phyloP scores from a whole-genome alignment of 441 rosid species.

The Corymbia calophylla region DNA sequence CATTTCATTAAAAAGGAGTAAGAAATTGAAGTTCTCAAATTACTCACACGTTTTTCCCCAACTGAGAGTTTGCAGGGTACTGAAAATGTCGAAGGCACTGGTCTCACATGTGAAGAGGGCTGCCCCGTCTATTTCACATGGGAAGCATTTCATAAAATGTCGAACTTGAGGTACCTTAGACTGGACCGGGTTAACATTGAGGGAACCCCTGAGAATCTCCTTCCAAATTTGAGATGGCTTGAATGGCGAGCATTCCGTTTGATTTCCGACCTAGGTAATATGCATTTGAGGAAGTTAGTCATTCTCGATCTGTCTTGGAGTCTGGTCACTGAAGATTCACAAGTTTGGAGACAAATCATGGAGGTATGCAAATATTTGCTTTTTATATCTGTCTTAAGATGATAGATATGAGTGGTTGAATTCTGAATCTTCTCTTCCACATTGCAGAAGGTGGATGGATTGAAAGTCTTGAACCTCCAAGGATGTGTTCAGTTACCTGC shows the following conservation, averaged over 20 bases:
- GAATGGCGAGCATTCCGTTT: neutral
- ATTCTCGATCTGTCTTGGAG: neutral
- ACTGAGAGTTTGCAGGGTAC: neutral
- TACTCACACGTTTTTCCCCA: neutral
- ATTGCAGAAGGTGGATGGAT: neutral
- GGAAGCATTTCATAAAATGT: accelerated
- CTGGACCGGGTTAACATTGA: neutral
- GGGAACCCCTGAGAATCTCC: neutral
- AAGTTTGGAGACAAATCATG: neutral
- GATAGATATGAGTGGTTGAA: neutral
- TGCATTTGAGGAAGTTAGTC: neutral
- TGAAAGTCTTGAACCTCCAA: neutral
- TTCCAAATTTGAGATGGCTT: neutral
- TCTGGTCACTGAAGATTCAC: accelerated
- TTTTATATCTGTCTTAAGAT: neutral
- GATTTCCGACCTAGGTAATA: neutral
- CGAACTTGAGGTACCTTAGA: neutral
- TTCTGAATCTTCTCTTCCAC: neutral
- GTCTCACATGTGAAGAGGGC: neutral
- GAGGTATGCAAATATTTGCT: neutral
- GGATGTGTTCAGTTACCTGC: neutral
- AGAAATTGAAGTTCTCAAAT: neutral
- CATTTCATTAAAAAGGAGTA: neutral
- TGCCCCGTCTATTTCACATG: accelerated
- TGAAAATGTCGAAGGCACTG: neutral